Conservation (phyloP, 306 rosid genomes). For the Casuarina equisetifolia region DNA sequence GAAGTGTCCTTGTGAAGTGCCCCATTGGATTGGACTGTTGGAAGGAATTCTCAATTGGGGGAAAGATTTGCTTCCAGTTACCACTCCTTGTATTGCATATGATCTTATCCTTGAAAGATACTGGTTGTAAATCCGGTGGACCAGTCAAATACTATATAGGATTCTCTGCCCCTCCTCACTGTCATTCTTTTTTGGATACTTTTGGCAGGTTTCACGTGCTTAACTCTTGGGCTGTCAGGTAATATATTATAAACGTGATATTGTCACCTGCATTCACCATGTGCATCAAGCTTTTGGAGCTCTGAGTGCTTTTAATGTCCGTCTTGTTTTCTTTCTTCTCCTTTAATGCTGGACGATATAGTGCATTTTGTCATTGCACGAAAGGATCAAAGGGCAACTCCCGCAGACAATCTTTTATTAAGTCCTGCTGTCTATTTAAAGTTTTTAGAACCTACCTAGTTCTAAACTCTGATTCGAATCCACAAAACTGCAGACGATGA, state of each 20-base stretch:
- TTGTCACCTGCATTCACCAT: background rate
- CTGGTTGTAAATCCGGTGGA: slow-evolving; percentile 14
- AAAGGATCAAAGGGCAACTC: too few relatives aligned
- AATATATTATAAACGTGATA: background rate
- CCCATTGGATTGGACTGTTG: background rate
- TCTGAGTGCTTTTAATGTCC: background rate
- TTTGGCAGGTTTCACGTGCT: background rate
- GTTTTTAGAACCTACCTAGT: too few relatives aligned
- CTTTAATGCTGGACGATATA: background rate
- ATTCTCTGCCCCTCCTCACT: slow-evolving; percentile 27
- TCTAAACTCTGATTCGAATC: too few relatives aligned
- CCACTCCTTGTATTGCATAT: background rate
- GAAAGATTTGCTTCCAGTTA: background rate
- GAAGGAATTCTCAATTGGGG: background rate
- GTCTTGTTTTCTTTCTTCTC: background rate
- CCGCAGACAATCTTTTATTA: too few relatives aligned
- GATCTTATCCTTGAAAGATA: slow-evolving; percentile 13
- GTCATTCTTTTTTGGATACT: background rate
- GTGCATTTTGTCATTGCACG: too few relatives aligned
- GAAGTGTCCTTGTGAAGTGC: background rate
- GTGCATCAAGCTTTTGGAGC: background rate
- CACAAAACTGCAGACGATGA: too few relatives aligned
- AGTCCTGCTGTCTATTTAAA: too few relatives aligned
- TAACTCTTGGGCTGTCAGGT: background rate
- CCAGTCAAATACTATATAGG: slow-evolving; percentile 44